These are phyloP conservation scores for Claviceps maximensis DNA, from an alignment of 2,329 filamentous ascomycete genomes.

Conservation along the genomic window DNA sequence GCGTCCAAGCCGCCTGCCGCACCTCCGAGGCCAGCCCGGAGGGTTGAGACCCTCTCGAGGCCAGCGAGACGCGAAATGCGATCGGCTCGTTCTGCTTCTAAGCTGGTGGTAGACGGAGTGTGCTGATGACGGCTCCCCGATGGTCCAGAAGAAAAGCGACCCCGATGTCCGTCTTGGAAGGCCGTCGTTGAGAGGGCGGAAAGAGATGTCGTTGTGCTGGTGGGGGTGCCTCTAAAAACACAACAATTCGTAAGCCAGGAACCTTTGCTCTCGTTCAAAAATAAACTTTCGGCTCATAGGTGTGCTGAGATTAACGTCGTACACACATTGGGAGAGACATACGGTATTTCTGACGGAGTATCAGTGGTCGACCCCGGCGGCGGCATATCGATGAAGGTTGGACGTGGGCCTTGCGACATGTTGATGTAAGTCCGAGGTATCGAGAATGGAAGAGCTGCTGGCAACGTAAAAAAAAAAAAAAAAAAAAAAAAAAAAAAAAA, in stretches of 20 bases:
- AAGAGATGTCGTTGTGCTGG: conserved; percentile 81
- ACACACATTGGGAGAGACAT: conserved; percentile 22
- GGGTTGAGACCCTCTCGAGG: conserved; percentile 75
- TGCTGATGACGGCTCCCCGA: conserved; percentile 46
- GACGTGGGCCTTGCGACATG: conserved; percentile 32
- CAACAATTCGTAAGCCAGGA: neutral
- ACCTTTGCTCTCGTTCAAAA: neutral
- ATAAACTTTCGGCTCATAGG: neutral
- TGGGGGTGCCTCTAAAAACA: conserved; percentile 56
- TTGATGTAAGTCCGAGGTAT: neutral
- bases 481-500: no score
- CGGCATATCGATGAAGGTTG: conserved; percentile 72
- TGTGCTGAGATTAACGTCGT: neutral
- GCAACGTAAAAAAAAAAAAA: no score
- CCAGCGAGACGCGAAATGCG: conserved; percentile 89
- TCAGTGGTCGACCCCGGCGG: conserved; percentile 70
- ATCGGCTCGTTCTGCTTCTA: conserved; percentile 85
- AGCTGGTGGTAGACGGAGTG: conserved; percentile 51
- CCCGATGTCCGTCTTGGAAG: conserved; percentile 91
- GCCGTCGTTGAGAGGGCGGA: conserved; percentile 86
- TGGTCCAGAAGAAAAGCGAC: conserved; percentile 46
- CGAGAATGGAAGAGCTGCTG: no score
- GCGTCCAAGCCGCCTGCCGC: conserved; percentile 14
- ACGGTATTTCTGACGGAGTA: conserved; percentile 85
- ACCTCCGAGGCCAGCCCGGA: conserved; percentile 38